Conservation (phyloP, 2,329 filamentous ascomycete genomes). For the Chaetomium sp. region DNA sequence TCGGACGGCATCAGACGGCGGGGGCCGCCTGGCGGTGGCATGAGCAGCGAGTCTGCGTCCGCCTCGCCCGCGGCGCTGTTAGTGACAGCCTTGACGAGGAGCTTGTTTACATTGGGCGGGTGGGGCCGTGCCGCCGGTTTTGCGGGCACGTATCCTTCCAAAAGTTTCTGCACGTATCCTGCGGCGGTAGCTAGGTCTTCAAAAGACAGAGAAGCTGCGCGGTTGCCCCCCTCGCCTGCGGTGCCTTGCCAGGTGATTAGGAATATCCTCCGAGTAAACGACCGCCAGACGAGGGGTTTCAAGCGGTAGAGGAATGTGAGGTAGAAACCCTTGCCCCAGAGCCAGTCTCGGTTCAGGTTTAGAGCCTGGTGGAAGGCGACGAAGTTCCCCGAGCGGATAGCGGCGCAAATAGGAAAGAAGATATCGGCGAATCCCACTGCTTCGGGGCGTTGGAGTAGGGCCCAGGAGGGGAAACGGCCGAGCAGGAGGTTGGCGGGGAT, state of each 20-base stretch:
- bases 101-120: conserved; percentile 49
- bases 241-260: conserved; percentile 67
- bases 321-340: conserved; percentile 73
- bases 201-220: conserved; percentile 70
- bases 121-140: conserved; percentile 35
- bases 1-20: conserved; percentile 58
- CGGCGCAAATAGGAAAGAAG: conserved; percentile 72
- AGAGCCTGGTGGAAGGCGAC: conserved; percentile 71
- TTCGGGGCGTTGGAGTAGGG: conserved; percentile 70
- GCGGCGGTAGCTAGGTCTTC: conserved; percentile 67
- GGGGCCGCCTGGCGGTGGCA: conserved; percentile 51
- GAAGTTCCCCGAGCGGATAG: conserved; percentile 75
- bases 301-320: conserved; percentile 75
- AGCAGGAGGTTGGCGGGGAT: conserved; percentile 81
- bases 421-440: conserved; percentile 63
- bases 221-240: conserved; percentile 40
- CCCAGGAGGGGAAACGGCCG: conserved; percentile 74
- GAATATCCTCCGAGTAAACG: conserved; percentile 76
- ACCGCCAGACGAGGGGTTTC: conserved; percentile 81
- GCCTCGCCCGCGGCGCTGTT: conserved; percentile 46
- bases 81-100: conserved; percentile 56
- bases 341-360: conserved; percentile 64
- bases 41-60: conserved; percentile 45
- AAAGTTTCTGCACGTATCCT: conserved; percentile 63
- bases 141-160: conserved; percentile 59